A percentile compares a stretch with the other conserved stretches of the same genome.
Evolutionary conservation across 306 rosid genomes (phyloP).

Genomic region (Castanea mollissima): DNA sequence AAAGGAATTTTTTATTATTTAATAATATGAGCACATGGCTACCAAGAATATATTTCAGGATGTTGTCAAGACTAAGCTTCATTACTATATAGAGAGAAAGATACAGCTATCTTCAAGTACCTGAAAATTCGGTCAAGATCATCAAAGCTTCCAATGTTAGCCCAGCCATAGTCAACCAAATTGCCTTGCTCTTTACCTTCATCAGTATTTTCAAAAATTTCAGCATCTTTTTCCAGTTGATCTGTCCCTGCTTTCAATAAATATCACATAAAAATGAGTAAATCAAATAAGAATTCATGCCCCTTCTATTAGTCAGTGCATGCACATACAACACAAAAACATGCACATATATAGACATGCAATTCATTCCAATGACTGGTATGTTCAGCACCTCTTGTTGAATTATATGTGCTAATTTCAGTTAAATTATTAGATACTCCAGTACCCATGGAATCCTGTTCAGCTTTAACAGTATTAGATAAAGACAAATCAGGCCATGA

Average conservation of each 20-base stretch:
- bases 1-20: not conserved
- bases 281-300: constrained; percentile 18
- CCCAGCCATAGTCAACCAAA: constrained; percentile 88
- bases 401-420: constrained; percentile 40
- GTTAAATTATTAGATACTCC: constrained; percentile 37
- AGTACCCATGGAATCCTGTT: constrained; percentile 43
- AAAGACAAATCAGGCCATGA: constrained; percentile 62
- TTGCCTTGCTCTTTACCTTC: constrained; percentile 78
- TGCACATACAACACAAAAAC: constrained; percentile 20
- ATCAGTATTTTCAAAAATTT: constrained; percentile 42
- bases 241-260: constrained; percentile 52
- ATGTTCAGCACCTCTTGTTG: constrained; percentile 46
- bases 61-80: constrained; percentile 12
- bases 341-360: constrained; percentile 5
- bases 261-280: constrained; percentile 21
- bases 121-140: constrained; percentile 88
- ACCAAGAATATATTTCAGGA: not conserved
- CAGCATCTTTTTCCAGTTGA: constrained; percentile 50
- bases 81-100: not conserved
- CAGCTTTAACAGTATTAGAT: constrained; percentile 46
- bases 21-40: not conserved
- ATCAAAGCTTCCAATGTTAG: constrained; percentile 85
- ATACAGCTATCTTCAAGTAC: constrained; percentile 43
- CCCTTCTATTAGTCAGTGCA: constrained; percentile 2
- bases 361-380: constrained; percentile 21